Evolutionary conservation across 352 stramenopile genomes (phyloP).

Genomic region (Globisporangium heterothallicum): DNA sequence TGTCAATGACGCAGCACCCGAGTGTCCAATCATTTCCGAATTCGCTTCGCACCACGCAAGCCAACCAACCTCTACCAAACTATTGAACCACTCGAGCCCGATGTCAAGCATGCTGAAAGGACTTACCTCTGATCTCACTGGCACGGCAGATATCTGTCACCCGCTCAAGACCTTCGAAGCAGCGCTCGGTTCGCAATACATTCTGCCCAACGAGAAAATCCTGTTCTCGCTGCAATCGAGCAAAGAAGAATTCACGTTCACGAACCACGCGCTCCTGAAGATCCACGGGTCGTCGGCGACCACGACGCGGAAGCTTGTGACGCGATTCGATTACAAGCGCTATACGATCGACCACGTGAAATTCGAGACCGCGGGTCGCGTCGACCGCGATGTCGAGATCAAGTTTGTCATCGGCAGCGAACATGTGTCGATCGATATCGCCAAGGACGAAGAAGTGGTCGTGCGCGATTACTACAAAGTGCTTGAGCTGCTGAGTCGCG

Average conservation of each 20-base stretch:
- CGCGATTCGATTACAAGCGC: constrained; percentile 29
- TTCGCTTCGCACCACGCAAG: not conserved
- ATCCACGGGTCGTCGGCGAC: constrained; percentile 32
- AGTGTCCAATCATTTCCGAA: constrained; percentile 8
- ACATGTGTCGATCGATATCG: constrained; percentile 27
- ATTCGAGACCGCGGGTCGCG: constrained; percentile 41
- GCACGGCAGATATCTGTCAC: constrained; percentile 48
- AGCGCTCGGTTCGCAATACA: constrained; percentile 24
- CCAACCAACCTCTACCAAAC: not conserved
- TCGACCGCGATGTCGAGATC: constrained; percentile 44
- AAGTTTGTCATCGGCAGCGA: constrained; percentile 25
- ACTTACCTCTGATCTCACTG: constrained; percentile 42
- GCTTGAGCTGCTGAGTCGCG: constrained; percentile 39
- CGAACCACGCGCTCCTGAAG: constrained; percentile 47
- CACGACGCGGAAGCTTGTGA: constrained; percentile 38
- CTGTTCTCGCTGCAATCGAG: constrained; percentile 51
- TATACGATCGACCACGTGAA: constrained; percentile 19
- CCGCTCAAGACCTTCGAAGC: constrained; percentile 23
- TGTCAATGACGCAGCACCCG: no score
- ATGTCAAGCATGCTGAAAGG: constrained; percentile 38
- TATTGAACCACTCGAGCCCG: not conserved
- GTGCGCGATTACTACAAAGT: constrained; percentile 41
- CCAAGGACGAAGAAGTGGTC: constrained; percentile 20
- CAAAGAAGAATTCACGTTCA: constrained; percentile 63
- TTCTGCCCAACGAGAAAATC: constrained; percentile 35